Base-by-base conservation (phyloP, 345 rosid genomes). In the Fremontodendron californicum region DNA sequence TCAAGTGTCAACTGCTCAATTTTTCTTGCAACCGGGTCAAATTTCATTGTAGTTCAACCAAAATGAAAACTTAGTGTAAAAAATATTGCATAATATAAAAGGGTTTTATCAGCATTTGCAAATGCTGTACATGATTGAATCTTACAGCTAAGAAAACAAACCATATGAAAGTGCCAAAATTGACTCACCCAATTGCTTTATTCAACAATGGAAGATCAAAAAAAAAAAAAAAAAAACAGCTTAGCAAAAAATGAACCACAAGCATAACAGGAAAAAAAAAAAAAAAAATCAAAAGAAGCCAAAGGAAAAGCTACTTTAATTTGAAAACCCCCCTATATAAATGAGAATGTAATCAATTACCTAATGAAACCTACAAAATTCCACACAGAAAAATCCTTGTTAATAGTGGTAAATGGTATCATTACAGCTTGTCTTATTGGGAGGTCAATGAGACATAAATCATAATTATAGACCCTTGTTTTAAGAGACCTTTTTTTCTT, bases 371-470 rank as follows among this genome's bases (percentile, higher is more conserved):
- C 48, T 57, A 78, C 23, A 19, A 61, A 55, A 51, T 16, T 31
- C 5, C 11, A 42, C 61, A 63, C 62, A 75, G 40, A 65, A 46
- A 68, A 71, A 65, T 71, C 57, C 37, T 21, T 46, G 16, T 33
- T 39, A 49, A 70, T 37, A 46, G 75, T 40, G 40, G 0, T 57
- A 27, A 40, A 43, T 23, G n/a, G 2, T 10, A 79, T 82, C 39
- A 79, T 76, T 61, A 48, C 43, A 73, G 13, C 15, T 61, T 76
- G 85, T 76, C 82, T 67, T 54, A 58, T 73, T 33, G 51, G 12
- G 9, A 15, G 29, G 78, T 40, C 77, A 58, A 57, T 58, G 39
- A 65, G 65, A 73, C 52, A 58, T 29, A n/a, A 23, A 79, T 60
- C 29, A 71, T 75, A 73, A 57, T 72, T 46, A 48, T 5, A 10